A percentile compares a stretch with the other conserved stretches of the same genome.
phyloP scores from a whole-genome alignment of 2,329 filamentous ascomycete genomes.

The Penicillium aurantiogriseum region DNA sequence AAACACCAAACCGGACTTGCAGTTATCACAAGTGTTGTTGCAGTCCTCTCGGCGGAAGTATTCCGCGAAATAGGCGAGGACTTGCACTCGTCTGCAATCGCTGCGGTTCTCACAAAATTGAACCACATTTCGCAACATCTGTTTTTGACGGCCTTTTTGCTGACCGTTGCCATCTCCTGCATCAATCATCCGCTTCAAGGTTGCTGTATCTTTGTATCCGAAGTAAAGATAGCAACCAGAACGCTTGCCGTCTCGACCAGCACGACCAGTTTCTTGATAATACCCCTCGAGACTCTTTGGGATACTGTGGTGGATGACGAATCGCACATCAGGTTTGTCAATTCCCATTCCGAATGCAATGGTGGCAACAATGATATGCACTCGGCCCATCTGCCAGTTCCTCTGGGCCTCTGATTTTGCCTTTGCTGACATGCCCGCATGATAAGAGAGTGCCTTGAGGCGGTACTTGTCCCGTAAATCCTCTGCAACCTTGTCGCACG shows the following conservation, averaged over 20 bases:
- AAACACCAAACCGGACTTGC: slow-evolving; percentile 68
- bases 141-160: slow-evolving; percentile 78
- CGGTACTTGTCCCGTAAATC: slow-evolving; percentile 60
- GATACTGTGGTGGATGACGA: slow-evolving; percentile 88
- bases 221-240: slow-evolving; percentile 93
- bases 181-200: slow-evolving; percentile 76
- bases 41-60: slow-evolving; percentile 71
- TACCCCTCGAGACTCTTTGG: slow-evolving; percentile 97
- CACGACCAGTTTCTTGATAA: slow-evolving; percentile 95
- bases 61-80: slow-evolving; percentile 94
- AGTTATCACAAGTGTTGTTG: slow-evolving; percentile 81
- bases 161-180: slow-evolving; percentile 72
- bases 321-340: slow-evolving; percentile 93
- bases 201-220: slow-evolving; percentile 71
- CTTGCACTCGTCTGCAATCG: slow-evolving; percentile 83
- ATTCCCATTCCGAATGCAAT: slow-evolving; percentile 99
- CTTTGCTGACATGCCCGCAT: slow-evolving; percentile 69
- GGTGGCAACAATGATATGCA: slow-evolving; percentile 92
- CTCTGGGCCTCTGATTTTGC: slow-evolving; percentile 72
- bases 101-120: slow-evolving; percentile 86
- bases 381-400: slow-evolving; percentile 74
- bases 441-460: slow-evolving; percentile 80
- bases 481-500: slow-evolving; percentile 75
- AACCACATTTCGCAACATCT: slow-evolving; percentile 81
- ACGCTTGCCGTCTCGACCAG: slow-evolving; percentile 81